Base-by-base conservation (phyloP, 257 asterid genomes). In the Nicotiana sylvestris region DNA sequence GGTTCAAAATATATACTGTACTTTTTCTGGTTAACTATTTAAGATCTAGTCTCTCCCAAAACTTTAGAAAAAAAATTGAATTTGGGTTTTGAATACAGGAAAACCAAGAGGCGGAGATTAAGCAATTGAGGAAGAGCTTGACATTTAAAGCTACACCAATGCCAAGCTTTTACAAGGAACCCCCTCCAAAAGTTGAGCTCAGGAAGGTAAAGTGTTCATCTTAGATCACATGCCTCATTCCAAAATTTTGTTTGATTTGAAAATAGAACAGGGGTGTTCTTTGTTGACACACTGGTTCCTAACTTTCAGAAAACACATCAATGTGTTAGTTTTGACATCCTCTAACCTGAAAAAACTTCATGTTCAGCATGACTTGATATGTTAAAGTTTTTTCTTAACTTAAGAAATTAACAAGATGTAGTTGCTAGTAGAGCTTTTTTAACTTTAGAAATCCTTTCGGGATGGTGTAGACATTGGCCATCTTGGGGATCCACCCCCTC, bases 141-240 rank as follows among this genome's bases (percentile, higher is more conserved):
- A 87, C 91, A 29, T 95, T 95, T 83, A 95, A 91, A 91, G 98
- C 98, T 56, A 84, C 98, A 46, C 97, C 98, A 5, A 89, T 95
- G 97, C 98, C 98, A 21, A 90, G 87, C 86, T 95, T 95, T 91
- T 95, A 95, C 89, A 93, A 91, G 83, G 97, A 91, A 82, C 98
- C 98, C 51, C 98, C 92, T 86, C 93, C 91, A 17, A 93, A 87
- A 87, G 85, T 86, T 64, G 97, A 93, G 85, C 91, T 95, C 60
- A 92, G 90, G 88, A 93, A 95, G 98, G 99, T 93, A 89, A 64
- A 0, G 1, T 21, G 27, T 49, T 25, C 15, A 49, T 49, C 43
- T 27, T 49, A 49, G 43, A 27, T 46, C 13, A 11, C 21, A 3
- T 33, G 13, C 15, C 1, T 51, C 16, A 3, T 10, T 51, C 4